These are phyloP conservation scores for Podosphaera leucotricha DNA, from an alignment of 2,329 filamentous ascomycete genomes.

Conservation along the genomic window DNA sequence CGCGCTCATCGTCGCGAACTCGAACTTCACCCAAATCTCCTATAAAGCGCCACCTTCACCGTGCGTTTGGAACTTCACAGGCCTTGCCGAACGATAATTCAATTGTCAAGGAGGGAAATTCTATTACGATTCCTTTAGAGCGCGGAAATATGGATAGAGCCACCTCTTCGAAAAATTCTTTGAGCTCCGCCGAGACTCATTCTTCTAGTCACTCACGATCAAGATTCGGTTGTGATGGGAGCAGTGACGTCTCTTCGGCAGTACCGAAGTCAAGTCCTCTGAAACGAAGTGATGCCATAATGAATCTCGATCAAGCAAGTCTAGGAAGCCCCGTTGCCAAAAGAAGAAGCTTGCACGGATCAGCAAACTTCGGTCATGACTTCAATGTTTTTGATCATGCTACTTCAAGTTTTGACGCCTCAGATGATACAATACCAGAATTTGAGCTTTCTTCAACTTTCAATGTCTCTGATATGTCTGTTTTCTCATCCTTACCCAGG, in stretches of 20 bases:
- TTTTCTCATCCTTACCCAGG: constrained; percentile 31
- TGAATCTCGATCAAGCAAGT: constrained; percentile 61
- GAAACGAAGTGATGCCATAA: constrained; percentile 75
- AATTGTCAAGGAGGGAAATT: constrained; percentile 21
- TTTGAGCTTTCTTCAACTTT: constrained; percentile 26
- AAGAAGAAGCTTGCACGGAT: constrained; percentile 64
- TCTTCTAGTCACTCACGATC: constrained; percentile 27
- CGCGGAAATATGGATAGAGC: constrained; percentile 25
- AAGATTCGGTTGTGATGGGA: constrained; percentile 25
- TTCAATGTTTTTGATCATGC: constrained; percentile 57
- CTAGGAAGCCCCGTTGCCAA: constrained; percentile 76
- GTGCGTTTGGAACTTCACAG: constrained; percentile 31
- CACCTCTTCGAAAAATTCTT: constrained; percentile 20
- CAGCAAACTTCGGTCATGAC: constrained; percentile 32
- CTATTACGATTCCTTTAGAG: constrained; percentile 19
- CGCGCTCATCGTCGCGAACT: constrained; percentile 32
- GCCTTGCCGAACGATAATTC: constrained; percentile 11
- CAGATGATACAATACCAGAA: constrained; percentile 26
- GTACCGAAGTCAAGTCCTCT: constrained; percentile 54
- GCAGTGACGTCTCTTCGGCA: constrained; percentile 19
- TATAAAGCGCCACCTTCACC: constrained; percentile 48
- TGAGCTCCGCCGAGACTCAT: constrained; percentile 29
- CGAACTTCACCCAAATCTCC: constrained; percentile 63
- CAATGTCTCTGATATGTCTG: constrained; percentile 9
- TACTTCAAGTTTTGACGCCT: constrained; percentile 26